Conservation (phyloP, 2,329 filamentous ascomycete species). For the Fusarium sp. region DNA sequence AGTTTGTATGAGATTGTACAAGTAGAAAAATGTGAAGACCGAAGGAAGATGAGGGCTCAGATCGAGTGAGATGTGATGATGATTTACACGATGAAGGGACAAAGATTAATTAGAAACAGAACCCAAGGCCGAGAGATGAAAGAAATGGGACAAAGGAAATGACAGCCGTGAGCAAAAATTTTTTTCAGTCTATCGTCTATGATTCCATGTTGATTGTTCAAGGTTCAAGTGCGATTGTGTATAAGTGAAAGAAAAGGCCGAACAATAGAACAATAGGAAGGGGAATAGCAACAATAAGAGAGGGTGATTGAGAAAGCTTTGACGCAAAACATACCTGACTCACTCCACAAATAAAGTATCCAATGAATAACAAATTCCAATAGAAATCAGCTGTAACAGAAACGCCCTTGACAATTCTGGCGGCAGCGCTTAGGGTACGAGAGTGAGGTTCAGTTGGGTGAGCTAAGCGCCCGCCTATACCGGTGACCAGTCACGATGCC, state of each 20-base stretch:
- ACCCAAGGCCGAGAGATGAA: conserved; percentile 18
- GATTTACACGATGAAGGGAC: conserved; percentile 23
- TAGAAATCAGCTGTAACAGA: conserved; percentile 26
- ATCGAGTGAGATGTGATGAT: conserved; percentile 4
- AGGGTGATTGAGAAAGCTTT: conserved; percentile 24
- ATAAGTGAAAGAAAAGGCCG: conserved; percentile 10
- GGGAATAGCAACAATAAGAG: conserved; percentile 44
- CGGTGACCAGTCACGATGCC: conserved; percentile 38
- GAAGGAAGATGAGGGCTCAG: conserved; percentile 6
- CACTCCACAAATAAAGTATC: conserved; percentile 36
- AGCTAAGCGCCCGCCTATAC: conserved; percentile 41
- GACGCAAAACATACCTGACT: conserved; percentile 32
- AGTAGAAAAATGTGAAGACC: conserved; percentile 13
- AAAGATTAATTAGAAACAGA: conserved; percentile 32
- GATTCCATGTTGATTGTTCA: conserved; percentile 39
- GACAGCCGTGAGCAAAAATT: conserved; percentile 21
- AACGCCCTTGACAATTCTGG: conserved; percentile 31
- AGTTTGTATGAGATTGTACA: conserved; percentile 9
- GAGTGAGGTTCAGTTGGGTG: conserved; percentile 26
- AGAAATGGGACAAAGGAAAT: conserved; percentile 36
- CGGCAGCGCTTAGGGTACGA: conserved; percentile 42
- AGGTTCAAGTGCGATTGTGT: conserved; percentile 25
- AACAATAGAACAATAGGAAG: conserved; percentile 33
- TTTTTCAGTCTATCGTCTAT: conserved; percentile 40
- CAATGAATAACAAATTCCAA: conserved; percentile 34